Evolutionary conservation across 305 asterid genomes (phyloP).

Genomic region (Fraxinus dipetala): DNA sequence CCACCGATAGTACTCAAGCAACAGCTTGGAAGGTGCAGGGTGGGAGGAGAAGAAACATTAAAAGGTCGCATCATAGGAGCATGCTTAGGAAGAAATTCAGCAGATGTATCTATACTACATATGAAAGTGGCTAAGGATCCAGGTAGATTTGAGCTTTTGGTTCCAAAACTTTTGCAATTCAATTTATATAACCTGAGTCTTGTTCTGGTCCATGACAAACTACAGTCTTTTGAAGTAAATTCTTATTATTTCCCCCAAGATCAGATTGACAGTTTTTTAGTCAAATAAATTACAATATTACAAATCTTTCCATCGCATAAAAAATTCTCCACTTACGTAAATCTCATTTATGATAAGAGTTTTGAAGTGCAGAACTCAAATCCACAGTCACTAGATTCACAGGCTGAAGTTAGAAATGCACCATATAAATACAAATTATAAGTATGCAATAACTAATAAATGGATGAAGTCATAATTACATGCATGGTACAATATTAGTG

Average conservation of each 20-base stretch:
- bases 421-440: not conserved
- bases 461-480: not conserved
- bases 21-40: not conserved
- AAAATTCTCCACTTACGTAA: not conserved
- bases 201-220: not conserved
- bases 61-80: not conserved
- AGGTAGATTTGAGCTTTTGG: not conserved
- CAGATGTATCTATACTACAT: not conserved
- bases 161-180: not conserved
- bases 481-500: not conserved
- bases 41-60: not conserved
- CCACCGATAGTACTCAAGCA: not conserved
- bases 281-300: not conserved
- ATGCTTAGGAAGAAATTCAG: not conserved
- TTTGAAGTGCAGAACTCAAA: not conserved
- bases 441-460: not conserved
- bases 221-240: not conserved
- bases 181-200: not conserved
- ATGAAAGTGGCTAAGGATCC: not conserved
- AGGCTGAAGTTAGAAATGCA: not conserved
- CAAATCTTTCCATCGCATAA: not conserved
- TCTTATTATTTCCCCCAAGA: not conserved
- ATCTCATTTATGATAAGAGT: not conserved
- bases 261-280: not conserved
- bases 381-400: not conserved